Percentiles rank a stretch among this genome's conserved stretches.
phyloP scores from a whole-genome alignment of 495 filamentous ascomycete genomes.

The Lasiosphaeria hispida region DNA sequence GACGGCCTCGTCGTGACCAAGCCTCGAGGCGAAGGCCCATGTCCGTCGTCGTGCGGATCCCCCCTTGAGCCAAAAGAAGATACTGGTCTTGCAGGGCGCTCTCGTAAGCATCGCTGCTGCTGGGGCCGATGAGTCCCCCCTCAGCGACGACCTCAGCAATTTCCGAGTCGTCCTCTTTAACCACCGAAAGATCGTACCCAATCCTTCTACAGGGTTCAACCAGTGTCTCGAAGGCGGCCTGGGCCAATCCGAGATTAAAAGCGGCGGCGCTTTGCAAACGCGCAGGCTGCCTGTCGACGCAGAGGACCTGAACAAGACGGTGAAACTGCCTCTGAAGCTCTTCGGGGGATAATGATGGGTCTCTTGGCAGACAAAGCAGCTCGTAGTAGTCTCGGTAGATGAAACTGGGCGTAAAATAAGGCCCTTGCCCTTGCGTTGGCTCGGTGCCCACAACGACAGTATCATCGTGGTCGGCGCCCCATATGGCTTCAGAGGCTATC shows the following conservation, averaged over 20 bases:
- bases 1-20: background rate
- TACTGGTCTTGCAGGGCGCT: constrained; percentile 21
- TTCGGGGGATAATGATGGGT: constrained; percentile 44
- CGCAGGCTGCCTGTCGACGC: constrained; percentile 57
- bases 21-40: constrained; percentile 22
- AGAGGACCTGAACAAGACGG: constrained; percentile 54
- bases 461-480: constrained; percentile 13
- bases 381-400: constrained; percentile 49
- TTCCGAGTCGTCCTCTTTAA: constrained; percentile 40
- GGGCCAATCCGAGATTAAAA: constrained; percentile 48
- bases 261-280: constrained; percentile 46
- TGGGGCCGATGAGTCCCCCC: background rate
- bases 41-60: constrained; percentile 18
- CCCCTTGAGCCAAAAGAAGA: constrained; percentile 19
- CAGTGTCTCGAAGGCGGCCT: constrained; percentile 55
- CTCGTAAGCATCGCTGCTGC: constrained; percentile 6
- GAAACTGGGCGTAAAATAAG: background rate
- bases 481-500: constrained; percentile 18
- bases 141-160: background rate
- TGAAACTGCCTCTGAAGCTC: constrained; percentile 54
- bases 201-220: constrained; percentile 53
- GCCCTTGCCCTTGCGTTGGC: too few relatives aligned
- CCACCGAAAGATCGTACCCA: constrained; percentile 49
- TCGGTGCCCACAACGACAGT: background rate
- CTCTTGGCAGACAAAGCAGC: constrained; percentile 47